Percentiles rank a stretch among this genome's conserved stretches.
phyloP scores from a whole-genome alignment of 2,329 filamentous ascomycete genomes.

The Aspergillus jensenii region DNA sequence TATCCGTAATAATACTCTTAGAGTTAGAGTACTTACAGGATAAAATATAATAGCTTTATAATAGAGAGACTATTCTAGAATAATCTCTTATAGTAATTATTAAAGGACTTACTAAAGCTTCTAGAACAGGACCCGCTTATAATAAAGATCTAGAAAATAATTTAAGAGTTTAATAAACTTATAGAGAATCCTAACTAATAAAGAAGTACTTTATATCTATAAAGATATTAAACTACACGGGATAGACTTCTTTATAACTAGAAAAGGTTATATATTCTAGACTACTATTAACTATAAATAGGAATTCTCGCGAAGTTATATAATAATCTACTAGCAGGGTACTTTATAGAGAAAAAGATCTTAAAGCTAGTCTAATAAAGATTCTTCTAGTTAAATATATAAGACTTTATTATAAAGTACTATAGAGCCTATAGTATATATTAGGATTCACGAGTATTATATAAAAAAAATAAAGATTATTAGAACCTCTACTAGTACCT shows the following conservation, averaged over 20 bases:
- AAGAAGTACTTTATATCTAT: no score
- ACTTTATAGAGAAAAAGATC: background rate
- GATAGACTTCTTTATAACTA: background rate
- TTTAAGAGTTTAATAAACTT: no score
- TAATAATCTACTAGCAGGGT: background rate
- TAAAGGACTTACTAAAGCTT: no score
- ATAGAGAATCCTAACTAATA: no score
- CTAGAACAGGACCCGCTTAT: no score
- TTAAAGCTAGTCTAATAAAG: background rate
- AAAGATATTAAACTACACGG: no score
- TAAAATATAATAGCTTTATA: no score
- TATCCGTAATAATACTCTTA: no score
- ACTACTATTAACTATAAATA: background rate
- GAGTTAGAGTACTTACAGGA: no score
- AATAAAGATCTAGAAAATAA: no score
- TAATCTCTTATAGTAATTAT: no score
- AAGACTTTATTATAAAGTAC: background rate
- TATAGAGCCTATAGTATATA: background rate
- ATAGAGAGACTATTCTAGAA: no score
- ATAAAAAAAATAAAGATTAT: background rate
- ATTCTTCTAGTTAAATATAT: background rate
- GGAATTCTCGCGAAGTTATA: background rate
- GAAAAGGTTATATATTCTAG: background rate
- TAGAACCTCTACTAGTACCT: background rate
- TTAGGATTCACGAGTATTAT: background rate